Evolutionary conservation across 139 green algal species (phyloP).

Genomic region (Desmodesmus armatus): DNA sequence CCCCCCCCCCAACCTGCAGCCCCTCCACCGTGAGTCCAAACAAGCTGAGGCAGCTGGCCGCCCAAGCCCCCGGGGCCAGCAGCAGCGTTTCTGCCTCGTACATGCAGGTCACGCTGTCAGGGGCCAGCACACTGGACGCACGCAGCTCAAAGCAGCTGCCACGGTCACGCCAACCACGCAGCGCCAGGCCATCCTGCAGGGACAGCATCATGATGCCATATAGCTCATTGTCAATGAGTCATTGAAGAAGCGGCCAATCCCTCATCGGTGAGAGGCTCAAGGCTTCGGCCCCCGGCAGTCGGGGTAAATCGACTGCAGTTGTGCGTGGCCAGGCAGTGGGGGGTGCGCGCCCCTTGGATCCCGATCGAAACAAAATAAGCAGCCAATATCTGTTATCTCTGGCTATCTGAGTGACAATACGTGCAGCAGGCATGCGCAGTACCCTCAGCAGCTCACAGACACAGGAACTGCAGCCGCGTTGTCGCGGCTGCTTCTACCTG

Average conservation of each 20-base stretch:
- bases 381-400: no score
- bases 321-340: no score
- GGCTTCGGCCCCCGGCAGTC: not conserved
- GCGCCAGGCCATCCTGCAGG: constrained; percentile 26
- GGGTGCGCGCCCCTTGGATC: no score
- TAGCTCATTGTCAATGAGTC: not conserved
- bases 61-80: constrained; percentile 50
- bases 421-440: no score
- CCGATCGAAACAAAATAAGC: no score
- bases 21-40: constrained; percentile 46
- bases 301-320: not conserved
- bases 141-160: constrained; percentile 54
- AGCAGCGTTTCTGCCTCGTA: constrained; percentile 59
- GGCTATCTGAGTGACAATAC: no score
- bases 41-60: constrained; percentile 25
- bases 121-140: constrained; percentile 43
- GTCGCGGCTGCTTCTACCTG: no score
- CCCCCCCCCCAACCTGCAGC: constrained; percentile 40
- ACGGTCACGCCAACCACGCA: constrained; percentile 54
- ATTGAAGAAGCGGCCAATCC: no score
- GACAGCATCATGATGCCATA: not conserved
- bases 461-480: not conserved
- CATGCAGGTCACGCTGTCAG: constrained; percentile 31
- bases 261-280: no score
- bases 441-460: not conserved